Conservation (phyloP, 2,329 filamentous ascomycete genomes). For the Metarhizium humberi region DNA sequence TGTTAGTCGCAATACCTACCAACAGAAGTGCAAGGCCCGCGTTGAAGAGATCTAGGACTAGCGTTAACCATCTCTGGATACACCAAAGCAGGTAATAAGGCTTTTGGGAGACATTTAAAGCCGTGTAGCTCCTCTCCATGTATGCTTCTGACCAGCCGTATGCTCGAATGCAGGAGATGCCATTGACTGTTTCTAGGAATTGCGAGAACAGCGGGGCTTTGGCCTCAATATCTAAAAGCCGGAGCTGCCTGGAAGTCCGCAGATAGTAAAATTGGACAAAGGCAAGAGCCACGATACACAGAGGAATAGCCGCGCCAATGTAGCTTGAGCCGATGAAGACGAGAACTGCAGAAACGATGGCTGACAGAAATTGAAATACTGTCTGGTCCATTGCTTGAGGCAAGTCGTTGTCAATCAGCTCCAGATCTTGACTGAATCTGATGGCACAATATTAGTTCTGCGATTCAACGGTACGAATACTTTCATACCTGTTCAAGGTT, state of each 20-base stretch:
- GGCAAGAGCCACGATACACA: constrained; percentile 2
- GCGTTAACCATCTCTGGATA: constrained; percentile 41
- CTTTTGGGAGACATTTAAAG: constrained; percentile 1
- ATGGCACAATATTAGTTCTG: not conserved
- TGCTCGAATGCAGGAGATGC: constrained; percentile 7
- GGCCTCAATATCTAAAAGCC: constrained; percentile 8
- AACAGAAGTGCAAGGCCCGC: constrained; percentile 35
- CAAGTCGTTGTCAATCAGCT: not conserved
- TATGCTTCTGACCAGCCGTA: constrained; percentile 7
- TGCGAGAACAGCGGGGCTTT: constrained; percentile 7
- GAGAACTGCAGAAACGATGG: not conserved
- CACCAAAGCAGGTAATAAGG: constrained; percentile 32
- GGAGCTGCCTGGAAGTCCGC: constrained; percentile 6
- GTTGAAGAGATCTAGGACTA: constrained; percentile 37
- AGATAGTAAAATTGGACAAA: constrained; percentile 14
- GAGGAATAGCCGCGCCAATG: constrained; percentile 4
- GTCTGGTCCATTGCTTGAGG: not conserved
- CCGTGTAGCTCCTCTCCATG: not conserved
- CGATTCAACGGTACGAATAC: not conserved
- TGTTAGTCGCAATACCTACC: constrained; percentile 30
- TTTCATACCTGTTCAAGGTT: not conserved
- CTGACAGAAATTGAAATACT: not conserved
- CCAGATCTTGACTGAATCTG: not conserved
- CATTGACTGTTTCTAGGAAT: constrained; percentile 7
- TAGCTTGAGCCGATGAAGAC: not conserved